These are phyloP conservation scores for Rheum nobile DNA, from an alignment of 148 eudicot genomes.

Conservation along the genomic window DNA sequence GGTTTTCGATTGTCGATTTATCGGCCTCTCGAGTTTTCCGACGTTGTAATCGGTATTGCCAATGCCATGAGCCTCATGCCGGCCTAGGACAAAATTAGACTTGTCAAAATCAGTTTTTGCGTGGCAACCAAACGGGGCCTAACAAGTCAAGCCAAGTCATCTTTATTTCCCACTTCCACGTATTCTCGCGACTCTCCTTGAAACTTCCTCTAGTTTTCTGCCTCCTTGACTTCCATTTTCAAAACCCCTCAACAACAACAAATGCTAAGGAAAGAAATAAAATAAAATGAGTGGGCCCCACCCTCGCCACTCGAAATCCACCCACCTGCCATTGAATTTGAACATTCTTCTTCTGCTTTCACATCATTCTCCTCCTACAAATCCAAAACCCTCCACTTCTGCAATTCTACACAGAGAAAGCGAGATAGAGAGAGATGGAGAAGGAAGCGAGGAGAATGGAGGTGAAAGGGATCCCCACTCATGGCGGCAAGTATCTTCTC, in stretches of 20 bases:
- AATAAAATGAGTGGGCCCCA: not conserved
- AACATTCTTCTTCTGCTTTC: not conserved
- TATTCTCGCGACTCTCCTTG: not conserved
- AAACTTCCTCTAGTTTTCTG: not conserved
- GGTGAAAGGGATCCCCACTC: slow-evolving; percentile 27
- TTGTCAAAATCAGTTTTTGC: not conserved
- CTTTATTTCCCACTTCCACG: not conserved
- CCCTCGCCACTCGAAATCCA: not conserved
- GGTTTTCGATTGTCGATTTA: too few relatives aligned
- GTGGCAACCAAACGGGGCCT: not conserved
- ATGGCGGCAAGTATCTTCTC: slow-evolving; percentile 39
- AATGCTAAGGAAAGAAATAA: not conserved
- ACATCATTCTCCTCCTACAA: not conserved
- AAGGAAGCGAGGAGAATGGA: slow-evolving; percentile 21
- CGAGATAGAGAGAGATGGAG: slow-evolving; percentile 25
- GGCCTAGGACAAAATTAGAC: not conserved
- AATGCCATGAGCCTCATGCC: not conserved
- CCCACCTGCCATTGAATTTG: not conserved
- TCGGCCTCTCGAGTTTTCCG: too few relatives aligned
- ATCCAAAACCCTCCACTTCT: not conserved
- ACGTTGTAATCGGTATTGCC: too few relatives aligned
- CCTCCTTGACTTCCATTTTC: not conserved
- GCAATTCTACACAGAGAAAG: not conserved
- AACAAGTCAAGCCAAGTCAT: slow-evolving; percentile 2
- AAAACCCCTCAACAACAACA: not conserved